Evolutionary conservation across 2,329 filamentous ascomycete species (phyloP).

Genomic region (Exophiala viscosa): DNA sequence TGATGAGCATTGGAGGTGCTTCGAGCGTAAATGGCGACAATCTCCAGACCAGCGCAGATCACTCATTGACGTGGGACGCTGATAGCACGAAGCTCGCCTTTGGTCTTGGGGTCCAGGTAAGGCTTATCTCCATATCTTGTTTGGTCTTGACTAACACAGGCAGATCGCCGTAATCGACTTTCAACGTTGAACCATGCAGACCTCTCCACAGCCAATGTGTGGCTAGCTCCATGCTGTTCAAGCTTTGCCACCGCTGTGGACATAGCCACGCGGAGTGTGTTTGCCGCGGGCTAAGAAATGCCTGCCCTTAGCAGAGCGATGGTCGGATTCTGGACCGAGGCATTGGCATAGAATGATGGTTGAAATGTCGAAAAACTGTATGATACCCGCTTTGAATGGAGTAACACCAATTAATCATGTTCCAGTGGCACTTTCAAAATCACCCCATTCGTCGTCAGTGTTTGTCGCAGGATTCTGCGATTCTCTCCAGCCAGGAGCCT

Average conservation of each 20-base stretch:
- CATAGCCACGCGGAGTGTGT: too few relatives aligned
- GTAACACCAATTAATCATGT: slow-evolving; percentile 9
- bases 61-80: slow-evolving; percentile 50
- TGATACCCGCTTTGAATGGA: neutral
- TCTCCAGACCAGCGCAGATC: slow-evolving; percentile 30
- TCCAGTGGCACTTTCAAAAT: slow-evolving; percentile 24
- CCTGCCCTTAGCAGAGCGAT: too few relatives aligned
- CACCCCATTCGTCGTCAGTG: slow-evolving; percentile 28
- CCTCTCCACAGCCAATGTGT: neutral
- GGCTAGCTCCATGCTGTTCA: neutral
- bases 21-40: slow-evolving; percentile 36
- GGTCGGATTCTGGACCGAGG: neutral
- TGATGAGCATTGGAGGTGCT: slow-evolving; percentile 31
- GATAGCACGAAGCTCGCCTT: slow-evolving; percentile 53
- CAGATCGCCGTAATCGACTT: slow-evolving; percentile 29
- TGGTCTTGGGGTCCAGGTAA: slow-evolving; percentile 48
- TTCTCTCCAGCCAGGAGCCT: neutral
- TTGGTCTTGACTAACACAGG: slow-evolving; percentile 12
- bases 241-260: too few relatives aligned
- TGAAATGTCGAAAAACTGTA: slow-evolving; percentile 3
- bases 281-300: too few relatives aligned
- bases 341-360: neutral
- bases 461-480: neutral
- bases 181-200: slow-evolving; percentile 21
- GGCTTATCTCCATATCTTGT: slow-evolving; percentile 5